phyloP scores from a whole-genome alignment of 2,329 filamentous ascomycete species.

The Stenocarpella maydis region DNA sequence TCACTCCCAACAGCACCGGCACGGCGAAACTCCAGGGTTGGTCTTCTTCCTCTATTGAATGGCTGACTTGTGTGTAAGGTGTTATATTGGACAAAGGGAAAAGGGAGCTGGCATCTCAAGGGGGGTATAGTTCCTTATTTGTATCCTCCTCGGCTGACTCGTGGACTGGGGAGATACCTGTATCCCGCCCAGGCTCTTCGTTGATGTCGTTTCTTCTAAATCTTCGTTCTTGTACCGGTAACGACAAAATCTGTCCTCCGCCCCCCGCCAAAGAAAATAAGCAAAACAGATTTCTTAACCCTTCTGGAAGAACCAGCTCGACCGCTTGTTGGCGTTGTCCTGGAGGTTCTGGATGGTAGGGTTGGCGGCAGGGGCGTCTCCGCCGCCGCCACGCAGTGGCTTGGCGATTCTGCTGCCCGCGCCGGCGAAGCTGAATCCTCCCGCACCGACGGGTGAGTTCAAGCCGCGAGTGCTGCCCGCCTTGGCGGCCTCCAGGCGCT shows the following conservation, averaged over 20 bases:
- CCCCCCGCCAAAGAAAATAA: background rate
- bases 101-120: conserved; percentile 29
- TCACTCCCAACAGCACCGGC: conserved; percentile 19
- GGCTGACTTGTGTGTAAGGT: conserved; percentile 20
- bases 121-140: conserved; percentile 32
- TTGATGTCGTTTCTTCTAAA: conserved; percentile 22
- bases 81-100: conserved; percentile 33
- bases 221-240: conserved; percentile 15
- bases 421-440: conserved; percentile 75
- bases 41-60: conserved; percentile 31
- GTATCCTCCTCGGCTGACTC: conserved; percentile 27
- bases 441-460: conserved; percentile 65
- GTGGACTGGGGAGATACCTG: conserved; percentile 23
- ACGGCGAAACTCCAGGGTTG: conserved; percentile 15
- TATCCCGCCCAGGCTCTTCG: conserved; percentile 24
- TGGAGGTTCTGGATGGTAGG: conserved; percentile 66
- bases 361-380: conserved; percentile 55
- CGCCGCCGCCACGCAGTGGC: conserved; percentile 71
- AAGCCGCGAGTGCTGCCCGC: conserved; percentile 88
- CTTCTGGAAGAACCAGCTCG: conserved; percentile 80
- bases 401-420: conserved; percentile 74
- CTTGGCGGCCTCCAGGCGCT: conserved; percentile 95
- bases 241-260: conserved; percentile 11
- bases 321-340: conserved; percentile 68
- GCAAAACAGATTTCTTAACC: conserved; percentile 39